A percentile compares a stretch with the other conserved stretches of the same genome.
Conservation (phyloP, 176 grass and related monocot species). For the Eragrostis nindensis region DNA sequence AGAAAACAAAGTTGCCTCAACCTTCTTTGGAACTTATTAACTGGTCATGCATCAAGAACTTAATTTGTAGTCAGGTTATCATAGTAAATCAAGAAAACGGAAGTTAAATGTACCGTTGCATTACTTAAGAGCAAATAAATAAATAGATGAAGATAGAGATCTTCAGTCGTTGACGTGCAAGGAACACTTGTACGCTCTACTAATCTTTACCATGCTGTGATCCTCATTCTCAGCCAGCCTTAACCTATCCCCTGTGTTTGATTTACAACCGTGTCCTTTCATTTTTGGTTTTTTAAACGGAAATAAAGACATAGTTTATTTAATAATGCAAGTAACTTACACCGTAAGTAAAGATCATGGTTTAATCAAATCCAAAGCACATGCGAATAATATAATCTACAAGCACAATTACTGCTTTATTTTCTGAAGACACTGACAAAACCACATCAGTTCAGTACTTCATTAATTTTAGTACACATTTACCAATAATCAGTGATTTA, state of each 20-base stretch:
- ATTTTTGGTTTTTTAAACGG: background rate
- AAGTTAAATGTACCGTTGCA: background rate
- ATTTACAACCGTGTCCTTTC: background rate
- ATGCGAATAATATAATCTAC: too few relatives aligned
- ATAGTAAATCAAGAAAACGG: background rate
- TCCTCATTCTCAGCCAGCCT: too few relatives aligned
- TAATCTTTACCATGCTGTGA: conserved; percentile 3
- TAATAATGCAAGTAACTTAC: background rate
- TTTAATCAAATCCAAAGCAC: too few relatives aligned
- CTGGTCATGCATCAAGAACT: background rate
- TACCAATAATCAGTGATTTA: background rate
- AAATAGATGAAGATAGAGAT: too few relatives aligned
- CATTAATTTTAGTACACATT: too few relatives aligned
- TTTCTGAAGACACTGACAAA: too few relatives aligned
- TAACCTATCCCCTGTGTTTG: too few relatives aligned
- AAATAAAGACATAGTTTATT: background rate
- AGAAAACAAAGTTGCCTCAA: too few relatives aligned
- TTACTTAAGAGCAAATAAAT: background rate
- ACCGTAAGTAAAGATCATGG: too few relatives aligned
- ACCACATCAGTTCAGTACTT: too few relatives aligned
- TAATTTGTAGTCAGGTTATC: background rate
- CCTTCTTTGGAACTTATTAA: background rate
- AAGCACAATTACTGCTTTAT: too few relatives aligned
- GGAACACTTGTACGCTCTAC: conserved; percentile 19
- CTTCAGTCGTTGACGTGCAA: conserved; percentile 35